Evolutionary conservation across 371 early-diverging fungal genomes (phyloP), one percentile per base, ranked within the genome.

Genomic region (Entomophthora muscae): DNA sequence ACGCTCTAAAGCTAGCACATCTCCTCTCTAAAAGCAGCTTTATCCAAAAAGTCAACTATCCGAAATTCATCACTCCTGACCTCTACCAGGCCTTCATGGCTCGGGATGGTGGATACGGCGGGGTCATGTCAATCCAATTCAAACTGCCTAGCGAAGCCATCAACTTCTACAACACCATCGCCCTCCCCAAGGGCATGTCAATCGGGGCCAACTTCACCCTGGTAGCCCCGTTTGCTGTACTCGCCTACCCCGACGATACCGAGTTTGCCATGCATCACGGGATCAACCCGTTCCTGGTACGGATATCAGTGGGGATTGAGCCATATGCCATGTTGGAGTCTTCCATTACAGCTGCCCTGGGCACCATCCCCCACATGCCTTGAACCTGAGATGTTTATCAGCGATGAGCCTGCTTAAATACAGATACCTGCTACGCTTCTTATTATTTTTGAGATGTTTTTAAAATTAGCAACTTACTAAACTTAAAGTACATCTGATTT

Each of bases 151-250:
- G 70, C 2, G 76, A 76, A 1, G 84, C 94, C 0, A 66, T 70
- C 17, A 66, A 70, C 42, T 95, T 97, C 71, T 97, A 84, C 71
- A 93, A 97, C 72, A 67, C 75, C 22, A 69, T 97, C 32, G 68
- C 75, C 2, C 82, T 81, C 66, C 82, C 85, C 63, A 97, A 97
- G 70, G 98, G 98, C 0, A 96, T 96, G 21, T 91, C 91, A 0
- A 78, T 97, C 28, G 98, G 98, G 1, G 95, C 95, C 52, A 94
- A 92, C 76, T 97, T 95, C 68, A 97, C 98, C 3, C 76, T 97
- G 52, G 90, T 82, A 3, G 87, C 89, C 65, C 95, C 96, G 1
- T 97, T 95, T 69, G 89, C 96, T 1, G 84, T 97, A 5, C 72
- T 97, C 26, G 98, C 95, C 1, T 96, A 97, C 69, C 93, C 84